These are phyloP conservation scores for Trichoderma sp. DNA, from an alignment of 2,329 filamentous ascomycete genomes.

Conservation along the genomic window DNA sequence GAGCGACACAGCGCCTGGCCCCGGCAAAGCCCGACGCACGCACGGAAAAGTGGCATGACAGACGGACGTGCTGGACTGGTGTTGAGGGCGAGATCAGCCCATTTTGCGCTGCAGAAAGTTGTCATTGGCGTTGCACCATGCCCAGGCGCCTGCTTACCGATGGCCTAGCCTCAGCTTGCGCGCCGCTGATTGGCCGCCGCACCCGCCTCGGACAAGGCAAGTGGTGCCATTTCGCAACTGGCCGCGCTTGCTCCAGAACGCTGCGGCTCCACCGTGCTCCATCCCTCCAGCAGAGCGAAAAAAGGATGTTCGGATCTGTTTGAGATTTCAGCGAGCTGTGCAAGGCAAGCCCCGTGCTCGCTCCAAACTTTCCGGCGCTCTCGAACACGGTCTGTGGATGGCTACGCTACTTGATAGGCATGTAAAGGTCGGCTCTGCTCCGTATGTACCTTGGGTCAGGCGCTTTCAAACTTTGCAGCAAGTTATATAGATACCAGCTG, in stretches of 20 bases:
- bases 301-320: slow-evolving; percentile 1
- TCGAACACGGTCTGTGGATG: not conserved
- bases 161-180: slow-evolving; percentile 15
- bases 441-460: not conserved
- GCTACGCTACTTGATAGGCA: not conserved
- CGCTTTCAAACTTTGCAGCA: not conserved
- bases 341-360: not conserved
- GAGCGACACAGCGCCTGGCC: slow-evolving; percentile 10
- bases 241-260: slow-evolving; percentile 19
- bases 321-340: not conserved
- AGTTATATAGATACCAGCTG: too few species aligned
- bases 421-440: not conserved
- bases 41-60: slow-evolving; percentile 27
- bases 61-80: slow-evolving; percentile 16
- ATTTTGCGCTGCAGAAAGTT: slow-evolving; percentile 25
- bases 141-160: slow-evolving; percentile 21
- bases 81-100: slow-evolving; percentile 23
- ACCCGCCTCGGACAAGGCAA: slow-evolving; percentile 17
- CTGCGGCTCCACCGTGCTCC: slow-evolving; percentile 10
- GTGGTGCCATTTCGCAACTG: slow-evolving; percentile 25
- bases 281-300: slow-evolving; percentile 15
- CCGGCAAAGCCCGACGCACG: slow-evolving; percentile 24
- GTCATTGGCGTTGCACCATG: slow-evolving; percentile 26
- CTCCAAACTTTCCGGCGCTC: not conserved
- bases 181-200: slow-evolving; percentile 9